Base-by-base conservation (phyloP, 352 stramenopile species). In the Peronospora belbahrii region DNA sequence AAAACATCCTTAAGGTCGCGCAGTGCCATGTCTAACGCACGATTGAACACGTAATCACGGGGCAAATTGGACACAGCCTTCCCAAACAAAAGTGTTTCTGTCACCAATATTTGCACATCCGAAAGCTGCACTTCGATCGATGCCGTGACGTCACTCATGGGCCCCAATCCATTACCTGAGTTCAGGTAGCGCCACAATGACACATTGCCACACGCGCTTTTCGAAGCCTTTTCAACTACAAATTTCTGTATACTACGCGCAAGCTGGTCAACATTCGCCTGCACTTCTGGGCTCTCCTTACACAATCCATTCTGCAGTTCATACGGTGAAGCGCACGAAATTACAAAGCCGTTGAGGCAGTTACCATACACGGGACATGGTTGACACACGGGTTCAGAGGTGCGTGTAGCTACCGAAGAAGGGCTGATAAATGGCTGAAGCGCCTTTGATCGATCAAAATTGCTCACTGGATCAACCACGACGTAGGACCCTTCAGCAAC, bases 301-400 rank as follows among this genome's bases (percentile, higher is more conserved):
- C 75, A 88, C n/a, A 69, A 15, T 20, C 65, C 63, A 31, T 69
- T 52, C 6, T 67, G 62, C 7, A 82, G 52, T 20, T 79, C 62
- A 22, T 81, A 79, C 4, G 75, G 67, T 1, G 59, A 38, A 18
- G 70, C 30, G 11, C 75, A 88, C 3, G 65, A 69, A 11, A 72
- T 58, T 1, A 85, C 42, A 3, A 59, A 47, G 7, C 75, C 73
- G 42, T 74, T 65, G 1, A 67, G 49, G 39, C 75, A 88, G 24
- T 75, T 74, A 3, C 68, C 75, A 52, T 74, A 84, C 38, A 84
- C 27, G 0, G 75, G 75, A 30, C 75, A 88, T 11, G 57, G 57
- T n/a, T 70, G 75, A 24, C 75, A 88, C 1, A 28, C 41, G 13
- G 42, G 35, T 19, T 11, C 25, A 2, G 39, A 44, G 7, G n/a